Conservation (phyloP, 768 basidiomycete genomes). For the Suillus spraguei region DNA sequence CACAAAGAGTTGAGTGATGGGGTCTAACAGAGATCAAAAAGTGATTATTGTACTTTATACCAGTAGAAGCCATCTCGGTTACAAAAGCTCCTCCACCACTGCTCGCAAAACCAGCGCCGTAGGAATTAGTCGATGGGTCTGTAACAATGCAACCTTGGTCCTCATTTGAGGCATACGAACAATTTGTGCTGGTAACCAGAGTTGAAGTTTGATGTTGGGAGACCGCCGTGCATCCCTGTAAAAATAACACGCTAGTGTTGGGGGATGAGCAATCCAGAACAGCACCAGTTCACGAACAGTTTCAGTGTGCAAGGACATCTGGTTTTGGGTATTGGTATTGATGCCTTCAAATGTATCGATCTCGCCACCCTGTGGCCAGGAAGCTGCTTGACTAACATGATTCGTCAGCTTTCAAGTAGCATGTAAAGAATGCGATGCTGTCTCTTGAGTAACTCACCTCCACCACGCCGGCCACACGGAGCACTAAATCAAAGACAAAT, state of each 20-base stretch:
- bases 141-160: constrained; percentile 70
- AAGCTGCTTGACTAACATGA: constrained; percentile 44
- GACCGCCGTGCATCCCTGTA: constrained; percentile 54
- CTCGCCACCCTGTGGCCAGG: constrained; percentile 69
- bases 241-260: background rate
- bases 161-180: constrained; percentile 52
- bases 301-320: constrained; percentile 76
- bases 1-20: constrained; percentile 3
- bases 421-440: background rate
- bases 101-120: constrained; percentile 66
- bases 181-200: constrained; percentile 58
- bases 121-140: constrained; percentile 56
- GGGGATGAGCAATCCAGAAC: constrained; percentile 4
- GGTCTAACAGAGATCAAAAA: background rate
- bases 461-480: constrained; percentile 74
- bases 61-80: constrained; percentile 67
- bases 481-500: constrained; percentile 43
- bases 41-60: constrained; percentile 55
- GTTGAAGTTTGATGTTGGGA: constrained; percentile 53
- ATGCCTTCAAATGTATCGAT: constrained; percentile 86
- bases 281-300: constrained; percentile 35
- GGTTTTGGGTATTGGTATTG: constrained; percentile 64
- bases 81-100: constrained; percentile 76
- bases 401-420: background rate
- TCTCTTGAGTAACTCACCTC: constrained; percentile 27